A percentile compares a stretch with the other conserved stretches of the same genome.
Conservation (phyloP, 1,284 basidiomycete genomes). For the Fistulinella cinereoalba region DNA sequence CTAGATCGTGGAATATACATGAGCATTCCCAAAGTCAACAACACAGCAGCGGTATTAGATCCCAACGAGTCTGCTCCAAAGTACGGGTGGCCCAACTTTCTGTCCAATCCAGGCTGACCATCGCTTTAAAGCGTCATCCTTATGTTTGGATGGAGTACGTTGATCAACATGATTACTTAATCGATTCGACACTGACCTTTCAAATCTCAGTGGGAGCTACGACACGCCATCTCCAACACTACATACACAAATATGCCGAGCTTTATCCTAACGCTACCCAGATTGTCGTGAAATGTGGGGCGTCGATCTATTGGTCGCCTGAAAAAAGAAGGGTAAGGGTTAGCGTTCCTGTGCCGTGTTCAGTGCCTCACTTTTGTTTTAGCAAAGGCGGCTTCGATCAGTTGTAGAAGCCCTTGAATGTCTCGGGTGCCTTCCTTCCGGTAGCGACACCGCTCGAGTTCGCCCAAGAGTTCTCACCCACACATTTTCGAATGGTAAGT, state of each 20-base stretch:
- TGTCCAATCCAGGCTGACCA: not conserved
- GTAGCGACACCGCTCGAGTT: not conserved
- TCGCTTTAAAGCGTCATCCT: slow-evolving; percentile 40
- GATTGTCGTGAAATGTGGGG: slow-evolving; percentile 43
- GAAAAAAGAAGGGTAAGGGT: slow-evolving; percentile 36
- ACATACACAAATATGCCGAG: slow-evolving; percentile 43
- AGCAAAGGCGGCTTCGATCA: slow-evolving; percentile 37
- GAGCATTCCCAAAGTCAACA: slow-evolving; percentile 4
- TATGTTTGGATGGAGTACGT: slow-evolving; percentile 51
- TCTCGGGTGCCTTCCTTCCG: slow-evolving; percentile 37
- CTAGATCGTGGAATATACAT: slow-evolving; percentile 25
- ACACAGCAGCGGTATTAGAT: not conserved
- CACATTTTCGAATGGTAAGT: not conserved
- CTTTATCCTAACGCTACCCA: slow-evolving; percentile 50
- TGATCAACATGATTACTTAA: too few relatives aligned
- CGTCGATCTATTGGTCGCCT: slow-evolving; percentile 40
- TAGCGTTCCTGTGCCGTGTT: not conserved
- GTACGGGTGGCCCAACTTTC: slow-evolving; percentile 10
- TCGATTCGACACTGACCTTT: too few relatives aligned
- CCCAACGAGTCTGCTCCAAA: slow-evolving; percentile 12
- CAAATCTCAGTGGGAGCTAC: slow-evolving; percentile 56
- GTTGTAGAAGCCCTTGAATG: slow-evolving; percentile 41
- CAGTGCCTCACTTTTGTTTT: slow-evolving; percentile 1
- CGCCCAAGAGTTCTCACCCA: slow-evolving; percentile 5
- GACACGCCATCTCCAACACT: slow-evolving; percentile 49